A percentile compares a stretch with the other conserved stretches of the same genome.
phyloP scores from a whole-genome alignment of 208 protist species.

The Tritrichomonas musculus region DNA sequence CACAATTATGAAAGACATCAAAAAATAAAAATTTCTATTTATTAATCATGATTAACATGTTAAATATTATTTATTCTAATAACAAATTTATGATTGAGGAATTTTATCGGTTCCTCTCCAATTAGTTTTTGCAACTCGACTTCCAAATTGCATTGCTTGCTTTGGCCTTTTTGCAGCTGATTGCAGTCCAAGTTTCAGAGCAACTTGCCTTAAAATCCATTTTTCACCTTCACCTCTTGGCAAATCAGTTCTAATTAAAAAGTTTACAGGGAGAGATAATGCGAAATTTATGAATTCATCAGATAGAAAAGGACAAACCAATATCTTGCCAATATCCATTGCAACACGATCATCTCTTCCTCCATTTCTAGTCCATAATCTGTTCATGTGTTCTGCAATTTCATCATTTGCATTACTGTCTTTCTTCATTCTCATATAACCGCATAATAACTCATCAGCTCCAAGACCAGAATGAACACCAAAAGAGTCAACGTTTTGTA shows the following conservation, averaged over 20 bases:
- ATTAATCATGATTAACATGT: no score
- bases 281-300: not conserved
- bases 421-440: slow-evolving; percentile 10
- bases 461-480: not conserved
- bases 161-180: slow-evolving; percentile 5
- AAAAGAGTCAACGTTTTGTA: not conserved
- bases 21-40: no score
- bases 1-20: no score
- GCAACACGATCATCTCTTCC: slow-evolving; percentile 27
- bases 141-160: slow-evolving; percentile 29
- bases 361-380: not conserved
- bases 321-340: not conserved
- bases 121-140: slow-evolving; percentile 20
- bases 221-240: not conserved
- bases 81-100: not conserved
- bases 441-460: not conserved
- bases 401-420: not conserved
- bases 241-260: not conserved
- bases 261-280: not conserved
- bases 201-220: slow-evolving; percentile 16
- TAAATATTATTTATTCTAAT: no score
- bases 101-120: not conserved
- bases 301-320: not conserved
- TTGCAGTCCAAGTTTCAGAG: not conserved
- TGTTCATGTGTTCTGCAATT: not conserved